These are phyloP conservation scores for Hypoxylon crocopeplum DNA, from an alignment of 495 filamentous ascomycete genomes.

Conservation along the genomic window DNA sequence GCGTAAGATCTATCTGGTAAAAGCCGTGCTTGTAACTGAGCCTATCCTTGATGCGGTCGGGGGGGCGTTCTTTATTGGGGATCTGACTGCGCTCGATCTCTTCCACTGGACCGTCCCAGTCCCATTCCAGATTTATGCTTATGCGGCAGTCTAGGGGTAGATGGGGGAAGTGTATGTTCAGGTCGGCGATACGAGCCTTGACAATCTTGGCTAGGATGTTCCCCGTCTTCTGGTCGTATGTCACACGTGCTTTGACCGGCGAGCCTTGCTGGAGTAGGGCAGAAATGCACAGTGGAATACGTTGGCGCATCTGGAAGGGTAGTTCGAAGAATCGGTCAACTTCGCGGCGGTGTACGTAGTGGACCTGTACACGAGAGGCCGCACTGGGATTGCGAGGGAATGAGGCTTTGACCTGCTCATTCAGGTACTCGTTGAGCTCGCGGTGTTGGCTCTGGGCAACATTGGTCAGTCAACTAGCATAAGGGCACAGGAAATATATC, in stretches of 20 bases:
- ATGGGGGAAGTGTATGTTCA: conserved; percentile 77
- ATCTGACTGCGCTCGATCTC: conserved; percentile 53
- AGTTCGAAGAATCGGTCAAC: conserved; percentile 83
- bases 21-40: conserved; percentile 84
- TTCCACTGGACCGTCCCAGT: conserved; percentile 72
- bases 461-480: conserved; percentile 4
- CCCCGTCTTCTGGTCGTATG: conserved; percentile 74
- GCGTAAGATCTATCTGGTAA: conserved; percentile 90
- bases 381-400: conserved; percentile 51
- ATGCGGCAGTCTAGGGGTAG: conserved; percentile 83
- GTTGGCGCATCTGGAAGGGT: conserved; percentile 56
- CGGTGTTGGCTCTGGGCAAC: conserved; percentile 72
- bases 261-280: conserved; percentile 60
- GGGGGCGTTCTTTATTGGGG: conserved; percentile 51
- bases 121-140: conserved; percentile 89
- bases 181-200: conserved; percentile 83
- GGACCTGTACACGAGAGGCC: conserved; percentile 66
- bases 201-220: conserved; percentile 82
- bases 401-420: conserved; percentile 65
- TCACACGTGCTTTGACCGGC: conserved; percentile 76
- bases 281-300: conserved; percentile 55
- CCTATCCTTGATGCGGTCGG: conserved; percentile 82
- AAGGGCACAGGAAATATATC: not conserved
- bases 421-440: conserved; percentile 79
- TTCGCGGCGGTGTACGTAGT: conserved; percentile 82